A percentile compares a stretch with the other conserved stretches of the same genome.
These are phyloP conservation scores for Trichoderma lentiforme DNA, from an alignment of 2,329 filamentous ascomycete genomes.

Conservation along the genomic window DNA sequence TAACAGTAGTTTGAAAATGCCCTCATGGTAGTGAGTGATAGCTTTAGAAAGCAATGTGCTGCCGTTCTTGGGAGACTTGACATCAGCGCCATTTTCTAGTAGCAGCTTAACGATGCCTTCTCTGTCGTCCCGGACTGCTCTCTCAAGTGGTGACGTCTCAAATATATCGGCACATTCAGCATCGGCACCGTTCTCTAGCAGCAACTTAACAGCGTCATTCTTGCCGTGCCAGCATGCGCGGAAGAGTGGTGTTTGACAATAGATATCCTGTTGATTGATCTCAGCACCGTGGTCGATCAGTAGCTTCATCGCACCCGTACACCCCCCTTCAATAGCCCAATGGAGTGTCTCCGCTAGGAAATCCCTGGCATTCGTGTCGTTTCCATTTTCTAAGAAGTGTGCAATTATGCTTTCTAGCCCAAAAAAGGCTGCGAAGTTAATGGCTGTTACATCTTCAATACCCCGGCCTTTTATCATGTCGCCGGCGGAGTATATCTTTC, in stretches of 20 bases:
- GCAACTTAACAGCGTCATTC: neutral
- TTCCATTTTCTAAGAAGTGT: neutral
- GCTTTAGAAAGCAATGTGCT: neutral
- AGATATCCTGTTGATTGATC: neutral
- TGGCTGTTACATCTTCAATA: too few species aligned
- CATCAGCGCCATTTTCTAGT: too few species aligned
- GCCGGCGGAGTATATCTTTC: neutral
- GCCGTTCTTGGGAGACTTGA: too few species aligned
- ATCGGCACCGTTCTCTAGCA: neutral
- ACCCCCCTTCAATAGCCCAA: neutral
- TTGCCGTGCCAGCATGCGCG: neutral
- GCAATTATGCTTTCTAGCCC: neutral
- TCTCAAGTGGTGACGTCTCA: too few species aligned
- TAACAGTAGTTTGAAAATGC: neutral
- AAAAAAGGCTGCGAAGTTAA: neutral
- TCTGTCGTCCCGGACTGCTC: too few species aligned
- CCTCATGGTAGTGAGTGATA: fast-evolving
- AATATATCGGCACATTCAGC: too few species aligned
- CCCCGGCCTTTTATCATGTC: fast-evolving
- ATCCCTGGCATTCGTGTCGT: neutral
- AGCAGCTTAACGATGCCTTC: too few species aligned
- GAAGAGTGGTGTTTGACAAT: neutral
- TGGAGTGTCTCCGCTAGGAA: neutral
- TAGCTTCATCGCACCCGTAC: neutral
- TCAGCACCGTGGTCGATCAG: neutral